A percentile compares a stretch with the other conserved stretches of the same genome.
phyloP scores from a whole-genome alignment of 2,329 filamentous ascomycete species.

The Dryadomyces quercivorus region DNA sequence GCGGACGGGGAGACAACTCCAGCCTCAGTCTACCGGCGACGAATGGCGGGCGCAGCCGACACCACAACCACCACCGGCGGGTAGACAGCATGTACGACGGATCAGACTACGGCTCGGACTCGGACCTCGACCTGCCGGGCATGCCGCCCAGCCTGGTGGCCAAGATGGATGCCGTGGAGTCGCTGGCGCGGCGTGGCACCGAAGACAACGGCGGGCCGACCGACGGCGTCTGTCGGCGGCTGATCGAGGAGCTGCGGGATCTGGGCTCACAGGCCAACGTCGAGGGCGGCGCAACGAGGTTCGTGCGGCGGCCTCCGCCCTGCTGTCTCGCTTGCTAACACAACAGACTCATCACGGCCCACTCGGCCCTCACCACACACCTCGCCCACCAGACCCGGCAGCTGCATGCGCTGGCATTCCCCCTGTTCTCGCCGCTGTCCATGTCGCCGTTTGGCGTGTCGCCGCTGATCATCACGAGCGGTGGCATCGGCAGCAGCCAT shows the following conservation, averaged over 20 bases:
- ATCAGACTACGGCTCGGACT: slow-evolving; percentile 62
- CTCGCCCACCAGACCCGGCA: slow-evolving; percentile 63
- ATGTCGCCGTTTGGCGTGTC: slow-evolving; percentile 15
- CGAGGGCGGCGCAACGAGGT: slow-evolving; percentile 59
- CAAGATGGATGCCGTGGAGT: slow-evolving; percentile 62
- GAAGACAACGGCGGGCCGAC: slow-evolving; percentile 52
- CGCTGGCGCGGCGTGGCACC: slow-evolving; percentile 51
- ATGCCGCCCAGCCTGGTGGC: slow-evolving; percentile 55
- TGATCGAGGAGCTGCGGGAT: slow-evolving; percentile 58
- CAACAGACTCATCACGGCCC: slow-evolving; percentile 60
- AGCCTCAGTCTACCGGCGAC: slow-evolving; percentile 33
- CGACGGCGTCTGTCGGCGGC: slow-evolving; percentile 55
- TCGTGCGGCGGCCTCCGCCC: not conserved
- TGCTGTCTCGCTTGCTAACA: not conserved
- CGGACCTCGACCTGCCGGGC: slow-evolving; percentile 55
- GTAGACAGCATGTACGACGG: slow-evolving; percentile 53
- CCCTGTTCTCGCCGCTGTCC: slow-evolving; percentile 56
- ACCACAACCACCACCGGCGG: slow-evolving; percentile 31
- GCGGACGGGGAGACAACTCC: slow-evolving; percentile 17
- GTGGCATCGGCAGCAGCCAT: not conserved
- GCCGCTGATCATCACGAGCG: not conserved
- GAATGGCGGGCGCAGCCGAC: slow-evolving; percentile 6
- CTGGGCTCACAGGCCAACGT: slow-evolving; percentile 62
- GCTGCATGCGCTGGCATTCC: slow-evolving; percentile 61
- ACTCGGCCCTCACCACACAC: slow-evolving; percentile 63